These are phyloP conservation scores for Iris macrosiphon DNA, from an alignment of 106 monocot species.

Conservation along the genomic window DNA sequence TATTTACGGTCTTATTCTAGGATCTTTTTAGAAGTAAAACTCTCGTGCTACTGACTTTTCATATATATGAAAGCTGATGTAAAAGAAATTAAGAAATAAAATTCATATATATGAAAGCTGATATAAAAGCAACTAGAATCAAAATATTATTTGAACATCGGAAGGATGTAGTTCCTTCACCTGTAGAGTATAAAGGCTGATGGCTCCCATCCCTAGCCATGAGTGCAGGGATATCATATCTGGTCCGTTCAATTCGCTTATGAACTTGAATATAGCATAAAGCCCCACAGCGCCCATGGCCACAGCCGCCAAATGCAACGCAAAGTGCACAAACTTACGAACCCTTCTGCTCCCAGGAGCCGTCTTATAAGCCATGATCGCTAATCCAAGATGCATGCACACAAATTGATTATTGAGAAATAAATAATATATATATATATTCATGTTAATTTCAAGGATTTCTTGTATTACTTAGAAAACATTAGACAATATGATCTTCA, in stretches of 20 bases:
- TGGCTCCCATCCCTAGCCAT: conserved; percentile 63
- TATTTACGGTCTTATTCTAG: too few species aligned
- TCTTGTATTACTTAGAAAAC: too few species aligned
- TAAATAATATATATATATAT: not conserved
- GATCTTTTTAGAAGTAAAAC: too few species aligned
- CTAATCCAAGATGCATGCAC: conserved; percentile 16
- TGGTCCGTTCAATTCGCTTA: conserved; percentile 11
- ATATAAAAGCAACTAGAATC: too few species aligned
- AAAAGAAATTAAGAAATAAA: too few species aligned
- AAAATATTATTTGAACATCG: too few species aligned
- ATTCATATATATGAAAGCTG: too few species aligned
- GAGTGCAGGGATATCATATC: conserved; percentile 59
- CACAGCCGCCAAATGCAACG: conserved; percentile 44
- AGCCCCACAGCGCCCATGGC: conserved; percentile 34
- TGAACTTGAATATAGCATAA: conserved; percentile 33
- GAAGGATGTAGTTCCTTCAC: too few species aligned
- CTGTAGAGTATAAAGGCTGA: conserved; percentile 58
- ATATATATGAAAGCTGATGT: too few species aligned
- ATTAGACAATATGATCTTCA: not conserved
- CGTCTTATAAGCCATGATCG: conserved; percentile 72
- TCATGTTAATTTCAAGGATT: too few species aligned
- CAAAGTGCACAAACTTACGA: conserved; percentile 44
- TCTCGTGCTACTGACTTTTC: too few species aligned
- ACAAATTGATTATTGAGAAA: not conserved
- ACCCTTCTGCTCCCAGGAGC: conserved; percentile 18